Percentiles rank a stretch among this genome's conserved stretches.
Conservation (phyloP, 2,329 filamentous ascomycete genomes). For the Cordyceps tenuipes region DNA sequence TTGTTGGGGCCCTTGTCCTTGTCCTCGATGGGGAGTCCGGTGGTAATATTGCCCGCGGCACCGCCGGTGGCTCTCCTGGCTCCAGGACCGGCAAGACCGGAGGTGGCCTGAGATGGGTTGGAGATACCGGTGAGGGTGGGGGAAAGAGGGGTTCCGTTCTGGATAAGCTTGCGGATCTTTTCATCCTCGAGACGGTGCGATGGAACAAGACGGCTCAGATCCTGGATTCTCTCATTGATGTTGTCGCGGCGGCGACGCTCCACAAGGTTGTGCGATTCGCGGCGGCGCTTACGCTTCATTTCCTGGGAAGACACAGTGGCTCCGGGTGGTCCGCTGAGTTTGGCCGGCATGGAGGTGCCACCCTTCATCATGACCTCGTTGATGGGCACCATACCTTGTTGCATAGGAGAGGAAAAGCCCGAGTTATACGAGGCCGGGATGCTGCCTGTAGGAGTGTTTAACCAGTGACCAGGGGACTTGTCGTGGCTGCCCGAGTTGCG, state of each 20-base stretch:
- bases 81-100: constrained; percentile 75
- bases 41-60: constrained; percentile 75
- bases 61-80: constrained; percentile 69
- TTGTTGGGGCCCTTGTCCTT: constrained; percentile 99
- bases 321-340: constrained; percentile 51
- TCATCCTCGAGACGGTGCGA: constrained; percentile 91
- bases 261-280: constrained; percentile 93
- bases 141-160: constrained; percentile 84
- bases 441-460: constrained; percentile 70
- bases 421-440: constrained; percentile 82
- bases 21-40: constrained; percentile 85
- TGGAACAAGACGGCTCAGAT: constrained; percentile 87
- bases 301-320: constrained; percentile 66
- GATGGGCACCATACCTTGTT: constrained; percentile 64
- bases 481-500: constrained; percentile 62
- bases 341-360: constrained; percentile 80
- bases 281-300: constrained; percentile 81
- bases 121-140: constrained; percentile 67
- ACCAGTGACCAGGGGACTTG: constrained; percentile 80
- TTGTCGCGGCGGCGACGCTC: constrained; percentile 93
- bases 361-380: constrained; percentile 84
- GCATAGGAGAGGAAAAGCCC: constrained; percentile 75
- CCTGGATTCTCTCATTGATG: constrained; percentile 97
- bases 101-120: constrained; percentile 69
- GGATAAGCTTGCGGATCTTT: constrained; percentile 89